These are phyloP conservation scores for Entophlyctis helioformis DNA, from an alignment of 192 early-diverging fungal genomes.

Conservation along the genomic window DNA sequence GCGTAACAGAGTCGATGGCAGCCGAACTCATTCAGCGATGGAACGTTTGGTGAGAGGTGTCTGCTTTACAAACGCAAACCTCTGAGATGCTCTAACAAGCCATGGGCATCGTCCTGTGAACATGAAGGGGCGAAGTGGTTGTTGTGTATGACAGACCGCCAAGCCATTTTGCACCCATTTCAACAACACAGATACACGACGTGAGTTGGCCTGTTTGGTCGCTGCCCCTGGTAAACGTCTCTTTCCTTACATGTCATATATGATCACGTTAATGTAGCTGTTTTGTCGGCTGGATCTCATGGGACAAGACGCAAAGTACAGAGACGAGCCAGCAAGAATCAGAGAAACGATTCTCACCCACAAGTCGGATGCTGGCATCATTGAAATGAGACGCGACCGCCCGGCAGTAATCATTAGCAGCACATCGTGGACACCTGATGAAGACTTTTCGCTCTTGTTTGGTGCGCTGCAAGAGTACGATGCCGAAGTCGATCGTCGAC, in stretches of 20 bases:
- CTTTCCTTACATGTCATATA: too few relatives aligned
- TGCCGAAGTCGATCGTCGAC: constrained; percentile 8
- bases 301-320: neutral
- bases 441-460: constrained; percentile 81
- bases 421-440: constrained; percentile 94
- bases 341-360: neutral
- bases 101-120: neutral
- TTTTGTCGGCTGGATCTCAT: neutral
- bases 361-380: neutral
- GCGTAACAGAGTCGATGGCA: constrained; percentile 78
- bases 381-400: constrained; percentile 23
- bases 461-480: constrained; percentile 39
- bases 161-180: constrained; percentile 57
- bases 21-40: constrained; percentile 47
- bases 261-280: constrained; percentile 1
- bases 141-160: constrained; percentile 80
- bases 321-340: neutral
- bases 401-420: constrained; percentile 74
- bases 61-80: too few relatives aligned
- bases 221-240: neutral
- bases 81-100: neutral
- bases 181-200: constrained; percentile 52
- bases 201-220: constrained; percentile 12
- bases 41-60: constrained; percentile 57
- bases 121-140: constrained; percentile 45